Evolutionary conservation across 164 flowering plant species (phyloP), one percentile per base, ranked within the genome.

Genomic region (Vitis labrusca): DNA sequence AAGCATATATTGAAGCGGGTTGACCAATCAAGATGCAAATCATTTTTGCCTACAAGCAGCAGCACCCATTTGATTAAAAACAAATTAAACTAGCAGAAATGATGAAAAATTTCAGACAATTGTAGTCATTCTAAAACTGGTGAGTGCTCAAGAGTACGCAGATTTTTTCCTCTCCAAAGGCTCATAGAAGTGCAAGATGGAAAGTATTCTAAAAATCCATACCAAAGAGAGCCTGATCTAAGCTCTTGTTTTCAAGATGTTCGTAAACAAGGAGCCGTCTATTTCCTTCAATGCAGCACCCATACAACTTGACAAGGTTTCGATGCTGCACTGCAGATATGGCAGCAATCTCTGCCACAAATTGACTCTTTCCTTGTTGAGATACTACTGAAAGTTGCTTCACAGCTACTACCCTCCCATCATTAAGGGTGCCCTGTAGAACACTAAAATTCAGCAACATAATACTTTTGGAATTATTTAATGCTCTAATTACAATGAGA

Each of bases 321-420:
- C 80, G 80, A 51, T 80, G 83, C 48, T 77, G 80, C 55, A 80
- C 80, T 9, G 64, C 72, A 51, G 81, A 78, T 50, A 74, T 78
- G 1, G 70, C 68, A 3, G 72, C 81, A 47, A 78, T 71, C 66
- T 78, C 81, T 10, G 77, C 32, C 30, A 74, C 11, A 68, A 78
- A 78, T 30, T 78, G 77, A 23, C 67, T 59, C 69, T 78, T 74
- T 2, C 77, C 77, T 58, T 78, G 77, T 32, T 17, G 74, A 10
- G 81, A 78, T 27, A 59, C 70, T 15, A 64, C 66, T 44, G 81
- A 74, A n/a, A 78, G 65, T 58, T 73, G 76, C 63, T 79, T 79
- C 17, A 44, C 71, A 29, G 76, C 77, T 16, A 71, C n/a, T 54
- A 47, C 52, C 49, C 72, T 67, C 58, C 81, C 81, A 74, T 71